A percentile compares a stretch with the other conserved stretches of the same genome.
phyloP scores from a whole-genome alignment of 2,329 filamentous ascomycete species.

The Exophiala dermatitidis region DNA sequence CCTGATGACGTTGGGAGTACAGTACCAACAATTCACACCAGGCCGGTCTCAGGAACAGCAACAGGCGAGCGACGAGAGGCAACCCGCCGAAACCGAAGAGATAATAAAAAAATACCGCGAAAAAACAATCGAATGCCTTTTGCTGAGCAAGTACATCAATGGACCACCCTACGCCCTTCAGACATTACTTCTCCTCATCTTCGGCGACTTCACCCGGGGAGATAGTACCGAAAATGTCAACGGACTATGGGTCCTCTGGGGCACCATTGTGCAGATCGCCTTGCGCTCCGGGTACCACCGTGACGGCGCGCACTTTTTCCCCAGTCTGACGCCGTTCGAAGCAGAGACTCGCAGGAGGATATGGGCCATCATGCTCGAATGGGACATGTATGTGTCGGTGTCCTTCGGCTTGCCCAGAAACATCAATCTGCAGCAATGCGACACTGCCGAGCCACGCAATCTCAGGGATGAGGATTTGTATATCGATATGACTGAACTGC shows the following conservation, averaged over 20 bases:
- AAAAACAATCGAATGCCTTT: slow-evolving; percentile 46
- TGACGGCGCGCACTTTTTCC: slow-evolving; percentile 46
- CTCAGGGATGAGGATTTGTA: slow-evolving; percentile 55
- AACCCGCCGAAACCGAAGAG: too few species aligned
- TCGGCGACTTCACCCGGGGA: slow-evolving; percentile 47
- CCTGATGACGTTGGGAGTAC: slow-evolving; percentile 36
- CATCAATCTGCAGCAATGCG: slow-evolving; percentile 52
- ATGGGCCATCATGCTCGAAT: slow-evolving; percentile 41
- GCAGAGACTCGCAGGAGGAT: slow-evolving; percentile 47
- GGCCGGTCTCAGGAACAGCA: slow-evolving; percentile 7
- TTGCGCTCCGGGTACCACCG: slow-evolving; percentile 57
- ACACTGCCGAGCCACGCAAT: slow-evolving; percentile 52
- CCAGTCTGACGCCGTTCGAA: slow-evolving; percentile 47
- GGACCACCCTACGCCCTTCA: slow-evolving; percentile 24
- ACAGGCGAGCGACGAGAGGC: background rate
- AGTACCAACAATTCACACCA: slow-evolving; percentile 15
- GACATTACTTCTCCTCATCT: slow-evolving; percentile 48
- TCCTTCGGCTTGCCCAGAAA: slow-evolving; percentile 58
- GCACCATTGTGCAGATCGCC: slow-evolving; percentile 50
- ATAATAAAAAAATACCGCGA: slow-evolving; percentile 29
- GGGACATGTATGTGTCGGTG: slow-evolving; percentile 55
- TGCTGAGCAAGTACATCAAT: slow-evolving; percentile 39
- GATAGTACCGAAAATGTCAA: slow-evolving; percentile 48
- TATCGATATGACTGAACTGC: slow-evolving; percentile 27
- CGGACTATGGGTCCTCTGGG: slow-evolving; percentile 44